Base-by-base conservation (phyloP, 805 yeast genomes). In the Starmerella cellae region DNA sequence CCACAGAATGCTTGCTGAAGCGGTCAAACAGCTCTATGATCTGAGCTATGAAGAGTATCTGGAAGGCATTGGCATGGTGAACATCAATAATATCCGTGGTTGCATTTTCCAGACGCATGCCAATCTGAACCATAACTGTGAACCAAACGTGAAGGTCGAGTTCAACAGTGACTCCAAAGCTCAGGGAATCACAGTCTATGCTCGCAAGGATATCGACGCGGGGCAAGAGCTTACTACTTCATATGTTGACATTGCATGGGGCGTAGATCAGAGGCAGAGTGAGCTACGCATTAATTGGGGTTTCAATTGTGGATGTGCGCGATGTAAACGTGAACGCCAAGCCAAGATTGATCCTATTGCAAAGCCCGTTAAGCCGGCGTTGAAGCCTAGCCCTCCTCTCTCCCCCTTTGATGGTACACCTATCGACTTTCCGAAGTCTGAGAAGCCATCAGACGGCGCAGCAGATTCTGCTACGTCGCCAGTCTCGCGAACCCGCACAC, bases 211-310 rank as follows among this genome's bases (percentile, higher is more conserved):
- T 36, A 74, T 83, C 32, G 60, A 60, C 39, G 63, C 70, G 2
- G 80, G 79, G 17, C 85, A 79, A 50, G 91, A 82, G 55, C 66
- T 83, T 32, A 63, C 73, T 0, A 74, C 81, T 1, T 68, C 79
- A 2, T 83, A 83, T 52, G 82, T 82, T 2, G 74, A 79, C 51
- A 83, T 85, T 2, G 57, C 63, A 5, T 76, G 73, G 52, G 71
- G 74, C 2, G 71, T 77, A 8, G 72, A 68, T 36, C 74, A 77
- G 44, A 69, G 94, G 48, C 75, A 74, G 52, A 59, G 79, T 48
- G 76, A 73, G 48, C 62, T 83, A 38, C 61, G 87, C 45, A 74
- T 75, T 11, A 77, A 79, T 52, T 83, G 84, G 82, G 94, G 94
- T 3, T 83, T 83, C 58, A 55, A 70, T 17, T 83, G 94, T 59